Base-by-base conservation (phyloP, 768 basidiomycete genomes). In the Rhodocollybia butyracea region DNA sequence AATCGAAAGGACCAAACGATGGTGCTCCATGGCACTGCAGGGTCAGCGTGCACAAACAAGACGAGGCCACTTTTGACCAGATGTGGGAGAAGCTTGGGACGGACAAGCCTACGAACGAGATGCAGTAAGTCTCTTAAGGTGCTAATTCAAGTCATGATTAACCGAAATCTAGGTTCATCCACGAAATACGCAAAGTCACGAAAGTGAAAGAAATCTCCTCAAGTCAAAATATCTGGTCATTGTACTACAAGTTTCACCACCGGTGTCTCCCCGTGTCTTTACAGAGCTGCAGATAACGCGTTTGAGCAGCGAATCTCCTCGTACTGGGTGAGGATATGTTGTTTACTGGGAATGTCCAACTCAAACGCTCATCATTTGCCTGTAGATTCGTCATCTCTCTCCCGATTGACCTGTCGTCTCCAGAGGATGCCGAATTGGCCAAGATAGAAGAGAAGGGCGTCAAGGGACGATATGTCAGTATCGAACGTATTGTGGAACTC, bases 211-310 rank as follows among this genome's bases (percentile, higher is more conserved):
- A 77, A 24, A 65, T 91, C 40, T 88, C 88, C 0, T 73, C 80
- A 11, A 85, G 78, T 2, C 80, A 85, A 47, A 72, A 76, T 2
- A 82, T 91, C 58, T 91, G 88, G 88, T 79, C 85, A 0, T 58
- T 88, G 57, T 81, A 83, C 66, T 92, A 92, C 68, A 85, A 78
- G 2, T 88, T 91, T 68, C 81, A 0, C 81, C 86, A 5, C 83
- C 88, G 2, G 68, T 91, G 19, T 84, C 88, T 3, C 83, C 88
- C 10, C 83, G 89, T 13, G 79, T 88, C 21, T 92, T 91, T 68
- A 90, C 88, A 2, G 86, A 85, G 32, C 68, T 90, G 36, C 88
- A 89, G 63, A 78, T 85, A n/a, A 72, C 74, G 10, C 76, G 82
- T 86, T 24, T 68, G 73, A 24, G 76, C 81, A 40, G 65, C 72